Conservation (phyloP, 2,329 filamentous ascomycete species). For the Penicillium sp. region DNA sequence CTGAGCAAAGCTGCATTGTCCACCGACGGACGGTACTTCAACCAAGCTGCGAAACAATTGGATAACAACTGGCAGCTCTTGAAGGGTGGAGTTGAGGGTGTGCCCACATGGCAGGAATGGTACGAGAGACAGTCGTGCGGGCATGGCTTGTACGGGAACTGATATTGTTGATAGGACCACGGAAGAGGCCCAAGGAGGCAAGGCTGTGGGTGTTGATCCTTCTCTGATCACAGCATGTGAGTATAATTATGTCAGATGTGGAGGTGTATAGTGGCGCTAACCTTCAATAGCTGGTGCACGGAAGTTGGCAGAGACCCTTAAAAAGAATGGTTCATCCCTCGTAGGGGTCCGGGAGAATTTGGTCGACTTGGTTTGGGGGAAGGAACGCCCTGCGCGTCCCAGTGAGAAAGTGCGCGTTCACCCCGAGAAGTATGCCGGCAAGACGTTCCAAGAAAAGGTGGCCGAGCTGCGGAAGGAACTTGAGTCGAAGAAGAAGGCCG, state of each 20-base stretch:
- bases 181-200: constrained; percentile 80
- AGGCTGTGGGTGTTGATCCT: constrained; percentile 86
- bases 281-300: constrained; percentile 55
- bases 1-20: constrained; percentile 82
- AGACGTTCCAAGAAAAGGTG: constrained; percentile 77
- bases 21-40: constrained; percentile 97
- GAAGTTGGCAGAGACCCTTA: constrained; percentile 82
- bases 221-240: constrained; percentile 71
- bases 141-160: constrained; percentile 2
- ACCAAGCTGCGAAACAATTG: constrained; percentile 87
- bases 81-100: constrained; percentile 89
- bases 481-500: constrained; percentile 81
- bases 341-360: constrained; percentile 76
- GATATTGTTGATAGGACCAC: constrained; percentile 52
- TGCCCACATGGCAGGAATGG: constrained; percentile 98
- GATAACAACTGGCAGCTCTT: constrained; percentile 87
- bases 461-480: constrained; percentile 85
- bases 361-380: constrained; percentile 85
- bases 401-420: constrained; percentile 73
- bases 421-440: constrained; percentile 71
- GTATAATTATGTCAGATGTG: constrained; percentile 14
- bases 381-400: constrained; percentile 68
- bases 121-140: constrained; percentile 34
- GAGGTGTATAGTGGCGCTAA: constrained; percentile 8
- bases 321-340: constrained; percentile 75